Conservation (phyloP, 176 grass and related monocot genomes). For the Guadua angustifolia region DNA sequence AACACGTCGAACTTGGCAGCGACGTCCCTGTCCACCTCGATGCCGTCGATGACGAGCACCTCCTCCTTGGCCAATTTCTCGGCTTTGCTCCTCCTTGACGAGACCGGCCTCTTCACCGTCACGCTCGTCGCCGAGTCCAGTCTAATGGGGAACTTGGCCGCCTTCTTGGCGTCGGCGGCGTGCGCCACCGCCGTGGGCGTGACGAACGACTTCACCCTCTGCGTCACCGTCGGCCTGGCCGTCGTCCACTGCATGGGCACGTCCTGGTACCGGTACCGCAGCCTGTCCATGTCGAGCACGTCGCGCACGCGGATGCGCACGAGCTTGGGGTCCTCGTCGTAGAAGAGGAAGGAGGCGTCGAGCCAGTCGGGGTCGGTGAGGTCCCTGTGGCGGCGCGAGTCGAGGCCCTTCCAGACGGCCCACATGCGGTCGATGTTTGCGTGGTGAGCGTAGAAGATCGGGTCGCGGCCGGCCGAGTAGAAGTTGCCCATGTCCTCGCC, state of each 20-base stretch:
- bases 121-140: conserved; percentile 39
- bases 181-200: not conserved
- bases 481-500: conserved; percentile 77
- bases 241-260: conserved; percentile 52
- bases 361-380: conserved; percentile 66
- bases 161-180: not conserved
- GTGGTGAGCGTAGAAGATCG: conserved; percentile 79
- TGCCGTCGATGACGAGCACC: conserved; percentile 57
- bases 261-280: conserved; percentile 61
- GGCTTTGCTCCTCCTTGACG: conserved; percentile 27
- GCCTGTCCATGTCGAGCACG: conserved; percentile 45
- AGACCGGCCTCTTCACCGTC: conserved; percentile 47
- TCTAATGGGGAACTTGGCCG: conserved; percentile 46
- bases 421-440: conserved; percentile 74
- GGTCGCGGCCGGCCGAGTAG: conserved; percentile 65
- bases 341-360: conserved; percentile 64
- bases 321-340: conserved; percentile 58
- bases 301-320: conserved; percentile 60
- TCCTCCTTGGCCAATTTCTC: conserved; percentile 58
- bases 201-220: not conserved
- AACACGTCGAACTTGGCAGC: conserved; percentile 70
- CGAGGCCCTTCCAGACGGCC: conserved; percentile 54
- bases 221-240: conserved; percentile 29
- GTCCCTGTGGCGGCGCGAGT: conserved; percentile 41
- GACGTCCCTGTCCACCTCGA: conserved; percentile 42